Base-by-base conservation (phyloP, 208 protist genomes). In the Hexamita inflata region DNA sequence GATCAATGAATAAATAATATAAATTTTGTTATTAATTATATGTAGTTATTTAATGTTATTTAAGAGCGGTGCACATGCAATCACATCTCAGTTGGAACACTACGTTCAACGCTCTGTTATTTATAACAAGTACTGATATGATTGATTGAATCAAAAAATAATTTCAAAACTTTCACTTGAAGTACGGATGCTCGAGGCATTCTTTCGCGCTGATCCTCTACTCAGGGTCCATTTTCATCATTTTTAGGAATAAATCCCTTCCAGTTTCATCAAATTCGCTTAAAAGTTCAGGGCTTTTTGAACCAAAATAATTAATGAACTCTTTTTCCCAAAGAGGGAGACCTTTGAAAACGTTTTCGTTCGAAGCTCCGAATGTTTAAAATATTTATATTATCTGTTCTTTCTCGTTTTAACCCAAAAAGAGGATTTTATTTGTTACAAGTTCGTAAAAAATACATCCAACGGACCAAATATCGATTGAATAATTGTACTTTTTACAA, bases 401-500 rank as follows among this genome's bases (percentile, higher is more conserved):
- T n/a, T 74, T 81, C 57, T 84, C 80, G 7, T 1, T 75, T 39
- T 82, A 68, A 9, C 76, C 81, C 29, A 53, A 26, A 53, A 75
- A 84, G 7, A 84, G 28, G 2, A 80, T 76, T 34, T 42, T 49
- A 9, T 45, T 41, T 15, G 30, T 87, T n/a, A 91, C 86, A 85
- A 97, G 91, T 84, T 98, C 94, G 32, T 91, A 93, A 78, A 99
- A 94, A 74, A 99, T 98, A 79, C 93, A 97, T 58, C 96, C 97
- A 61, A 96, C 89, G 1, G 90, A 94, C 96, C 97, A 99, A 29
- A 99, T 91, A 86, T 99, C 97, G 11, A 98, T 90, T 0, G 94
- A 88, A 0, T 93, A 92, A 4, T 89, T 92, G 87, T 99, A 99
- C 74, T 94, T 89, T 32, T 85, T 86, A 60, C 90, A 59, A 28